Base-by-base conservation (phyloP, 1,284 basidiomycete species). In the Singerocomus inundabilis region DNA sequence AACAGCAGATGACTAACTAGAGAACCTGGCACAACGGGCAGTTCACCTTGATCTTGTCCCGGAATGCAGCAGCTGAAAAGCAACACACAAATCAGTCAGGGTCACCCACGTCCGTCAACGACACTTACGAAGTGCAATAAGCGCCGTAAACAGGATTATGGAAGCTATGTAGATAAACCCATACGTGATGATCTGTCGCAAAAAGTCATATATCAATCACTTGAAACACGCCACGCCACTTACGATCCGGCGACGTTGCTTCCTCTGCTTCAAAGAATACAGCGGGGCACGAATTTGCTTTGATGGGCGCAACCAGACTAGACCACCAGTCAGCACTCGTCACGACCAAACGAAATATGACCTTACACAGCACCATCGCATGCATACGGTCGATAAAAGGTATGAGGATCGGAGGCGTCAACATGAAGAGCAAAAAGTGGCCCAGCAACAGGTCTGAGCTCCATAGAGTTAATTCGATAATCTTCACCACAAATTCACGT, bases 261-360 rank as follows among this genome's bases (percentile, higher is more conserved):
- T 82, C 70, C 86, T 88, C 71, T 93, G 89, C 70, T 91, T 91
- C 65, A 89, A 79, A 46, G 89, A 90, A 72, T 93, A 99, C 63
- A 99, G 78, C 5, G 96, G 96, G 3, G 93, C 88, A 54, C 92
- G 89, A 62, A 97, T 96, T 72, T 96, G 91, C 65, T 91, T 91
- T 49, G 89, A 89, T 25, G 88, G 88, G 28, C 87, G 84, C 47
- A 91, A 69, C 90, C 90, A 91, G 76, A 93, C 87, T 88, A 55
- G 33, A 54, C 32, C 25, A 18, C 29, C 11, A 12, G 37, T 62
- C 45, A 66, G 56, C 51, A 59, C 44, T 18, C 36, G n/a, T 24
- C 37, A 48, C 31, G 48, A 46, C 16, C 48, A 51, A 57, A 55
- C 47, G 38, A 56, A 48, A 51, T 53, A 47, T 61, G 6, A 41